These are phyloP conservation scores for Monosporascus sp. DNA, from an alignment of 2,329 filamentous ascomycete species.

Conservation along the genomic window DNA sequence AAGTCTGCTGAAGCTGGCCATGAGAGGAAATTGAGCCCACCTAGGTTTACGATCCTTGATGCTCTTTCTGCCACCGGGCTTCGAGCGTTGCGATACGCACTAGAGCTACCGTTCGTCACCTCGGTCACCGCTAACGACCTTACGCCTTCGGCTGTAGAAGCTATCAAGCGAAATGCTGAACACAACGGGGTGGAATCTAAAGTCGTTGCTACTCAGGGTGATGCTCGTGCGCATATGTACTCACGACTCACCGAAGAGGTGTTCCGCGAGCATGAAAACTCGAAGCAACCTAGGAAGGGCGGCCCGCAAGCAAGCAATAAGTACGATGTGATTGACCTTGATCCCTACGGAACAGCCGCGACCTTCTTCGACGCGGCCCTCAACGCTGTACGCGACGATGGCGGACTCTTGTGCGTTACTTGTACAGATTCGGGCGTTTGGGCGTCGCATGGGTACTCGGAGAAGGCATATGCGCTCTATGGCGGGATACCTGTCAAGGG, in stretches of 20 bases:
- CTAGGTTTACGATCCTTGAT: conserved; percentile 79
- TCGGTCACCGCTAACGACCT: conserved; percentile 87
- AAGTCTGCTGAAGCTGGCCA: conserved; percentile 8
- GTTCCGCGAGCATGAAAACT: conserved; percentile 31
- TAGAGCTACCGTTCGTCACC: conserved; percentile 81
- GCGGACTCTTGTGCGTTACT: conserved; percentile 87
- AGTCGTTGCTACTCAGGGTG: conserved; percentile 69
- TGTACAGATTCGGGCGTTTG: conserved; percentile 96
- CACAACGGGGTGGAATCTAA: conserved; percentile 72
- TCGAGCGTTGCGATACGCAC: conserved; percentile 82
- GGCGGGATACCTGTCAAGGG: conserved; percentile 86
- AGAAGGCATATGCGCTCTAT: conserved; percentile 92
- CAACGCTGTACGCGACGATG: conserved; percentile 76
- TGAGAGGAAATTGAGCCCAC: conserved; percentile 23
- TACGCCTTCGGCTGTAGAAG: conserved; percentile 66
- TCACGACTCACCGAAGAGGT: conserved; percentile 52
- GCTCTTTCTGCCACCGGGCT: conserved; percentile 91
- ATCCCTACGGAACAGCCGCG: conserved; percentile 90
- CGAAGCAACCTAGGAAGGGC: conserved; percentile 33
- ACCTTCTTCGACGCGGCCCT: conserved; percentile 89
- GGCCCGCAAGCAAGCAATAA: conserved; percentile 42
- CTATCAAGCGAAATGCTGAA: conserved; percentile 77
- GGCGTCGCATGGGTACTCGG: conserved; percentile 87
- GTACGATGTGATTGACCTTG: conserved; percentile 94
- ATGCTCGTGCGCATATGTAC: conserved; percentile 93